phyloP scores from a whole-genome alignment of 2,329 filamentous ascomycete genomes.

The Teratosphaeria zuluensis region DNA sequence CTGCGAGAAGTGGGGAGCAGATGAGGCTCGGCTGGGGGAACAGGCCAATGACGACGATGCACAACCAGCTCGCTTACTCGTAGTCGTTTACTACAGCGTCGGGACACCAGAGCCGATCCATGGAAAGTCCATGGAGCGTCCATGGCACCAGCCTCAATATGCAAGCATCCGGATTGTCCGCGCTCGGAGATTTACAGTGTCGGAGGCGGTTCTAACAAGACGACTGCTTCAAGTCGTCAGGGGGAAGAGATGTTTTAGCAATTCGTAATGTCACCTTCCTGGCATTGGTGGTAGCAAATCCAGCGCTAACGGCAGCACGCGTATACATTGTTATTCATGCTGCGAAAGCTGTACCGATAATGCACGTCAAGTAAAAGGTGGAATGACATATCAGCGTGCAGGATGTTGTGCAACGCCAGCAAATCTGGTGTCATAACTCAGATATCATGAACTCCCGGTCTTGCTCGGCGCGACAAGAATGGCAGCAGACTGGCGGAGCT shows the following conservation, averaged over 20 bases:
- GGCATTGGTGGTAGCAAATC: background rate
- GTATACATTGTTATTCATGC: background rate
- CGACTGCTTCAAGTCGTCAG: too few species aligned
- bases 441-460: background rate
- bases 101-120: too few species aligned
- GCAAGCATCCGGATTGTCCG: too few species aligned
- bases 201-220: background rate
- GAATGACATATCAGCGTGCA: background rate
- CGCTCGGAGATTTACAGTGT: too few species aligned
- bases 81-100: background rate
- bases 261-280: too few species aligned
- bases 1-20: background rate
- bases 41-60: background rate
- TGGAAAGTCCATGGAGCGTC: too few species aligned
- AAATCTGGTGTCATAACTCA: background rate
- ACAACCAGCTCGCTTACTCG: background rate
- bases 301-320: background rate
- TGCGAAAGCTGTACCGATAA: background rate
- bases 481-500: slow-evolving; percentile 30
- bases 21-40: background rate
- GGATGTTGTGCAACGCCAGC: background rate
- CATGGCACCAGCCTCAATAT: too few species aligned
- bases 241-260: too few species aligned
- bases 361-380: background rate
- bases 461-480: slow-evolving; percentile 7